phyloP scores from a whole-genome alignment of 2,329 filamentous ascomycete genomes.

The Trematosphaeria pertusa region DNA sequence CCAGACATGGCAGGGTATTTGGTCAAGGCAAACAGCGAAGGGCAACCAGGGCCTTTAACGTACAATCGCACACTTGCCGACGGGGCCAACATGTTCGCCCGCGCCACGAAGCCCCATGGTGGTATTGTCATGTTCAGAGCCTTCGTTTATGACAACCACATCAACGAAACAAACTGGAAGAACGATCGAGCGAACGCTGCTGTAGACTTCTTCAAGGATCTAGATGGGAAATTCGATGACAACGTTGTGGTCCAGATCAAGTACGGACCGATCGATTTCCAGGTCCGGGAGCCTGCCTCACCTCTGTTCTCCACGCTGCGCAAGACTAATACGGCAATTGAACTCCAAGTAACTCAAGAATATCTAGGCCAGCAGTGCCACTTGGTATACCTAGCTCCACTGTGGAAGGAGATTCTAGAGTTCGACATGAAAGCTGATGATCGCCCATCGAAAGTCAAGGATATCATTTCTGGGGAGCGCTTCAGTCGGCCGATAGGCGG shows the following conservation, averaged over 20 bases:
- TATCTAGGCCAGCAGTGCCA: conserved; percentile 76
- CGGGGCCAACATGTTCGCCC: conserved; percentile 76
- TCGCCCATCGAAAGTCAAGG: conserved; percentile 61
- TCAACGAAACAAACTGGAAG: conserved; percentile 67
- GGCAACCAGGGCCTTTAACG: conserved; percentile 71
- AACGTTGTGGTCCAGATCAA: conserved; percentile 78
- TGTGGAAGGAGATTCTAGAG: conserved; percentile 73
- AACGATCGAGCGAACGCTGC: conserved; percentile 74
- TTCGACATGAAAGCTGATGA: conserved; percentile 70
- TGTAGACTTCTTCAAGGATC: conserved; percentile 68
- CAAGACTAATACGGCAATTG: conserved; percentile 62
- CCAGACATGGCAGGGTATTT: conserved; percentile 74
- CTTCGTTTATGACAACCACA: conserved; percentile 70
- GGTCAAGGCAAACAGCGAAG: conserved; percentile 76
- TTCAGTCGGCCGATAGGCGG: conserved; percentile 66
- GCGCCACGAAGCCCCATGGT: conserved; percentile 89
- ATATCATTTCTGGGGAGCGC: conserved; percentile 67
- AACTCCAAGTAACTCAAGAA: conserved; percentile 72
- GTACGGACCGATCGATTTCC: conserved; percentile 77
- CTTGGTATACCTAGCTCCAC: conserved; percentile 70
- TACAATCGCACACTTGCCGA: conserved; percentile 74
- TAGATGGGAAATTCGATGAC: conserved; percentile 71
- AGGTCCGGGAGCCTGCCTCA: conserved; percentile 71
- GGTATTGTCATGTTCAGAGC: conserved; percentile 79
- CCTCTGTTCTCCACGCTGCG: conserved; percentile 66